Conservation (phyloP, 2,329 filamentous ascomycete species). For the Fusarium paranaense region DNA sequence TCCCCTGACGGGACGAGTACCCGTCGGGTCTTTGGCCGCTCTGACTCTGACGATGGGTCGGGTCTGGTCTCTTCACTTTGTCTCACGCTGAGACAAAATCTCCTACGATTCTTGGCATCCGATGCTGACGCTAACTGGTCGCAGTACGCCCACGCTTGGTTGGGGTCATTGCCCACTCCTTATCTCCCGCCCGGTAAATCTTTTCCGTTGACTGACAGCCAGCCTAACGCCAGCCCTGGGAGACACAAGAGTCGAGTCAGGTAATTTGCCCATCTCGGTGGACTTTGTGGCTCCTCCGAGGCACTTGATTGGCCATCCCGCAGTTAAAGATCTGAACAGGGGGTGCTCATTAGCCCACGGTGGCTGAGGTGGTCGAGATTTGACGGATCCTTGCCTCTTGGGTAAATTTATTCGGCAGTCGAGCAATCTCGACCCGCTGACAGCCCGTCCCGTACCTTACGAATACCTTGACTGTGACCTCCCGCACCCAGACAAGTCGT, state of each 20-base stretch:
- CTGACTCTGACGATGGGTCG: constrained; percentile 6
- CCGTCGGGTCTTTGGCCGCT: constrained; percentile 1
- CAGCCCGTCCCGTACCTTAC: neutral
- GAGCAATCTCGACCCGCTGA: neutral
- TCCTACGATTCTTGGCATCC: constrained; percentile 24
- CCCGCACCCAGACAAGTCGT: neutral
- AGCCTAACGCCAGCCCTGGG: constrained; percentile 3
- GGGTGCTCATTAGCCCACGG: neutral
- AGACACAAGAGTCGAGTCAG: neutral
- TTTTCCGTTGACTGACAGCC: constrained; percentile 21
- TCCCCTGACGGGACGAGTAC: neutral
- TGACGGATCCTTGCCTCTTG: neutral
- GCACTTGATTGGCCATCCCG: neutral
- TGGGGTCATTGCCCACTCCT: neutral
- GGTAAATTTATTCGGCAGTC: neutral
- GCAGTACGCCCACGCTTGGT: neutral
- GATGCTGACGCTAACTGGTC: constrained; percentile 21
- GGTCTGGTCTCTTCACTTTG: neutral
- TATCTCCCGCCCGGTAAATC: constrained; percentile 26
- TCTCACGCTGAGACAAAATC: constrained; percentile 14
- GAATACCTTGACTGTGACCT: neutral
- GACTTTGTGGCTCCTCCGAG: neutral
- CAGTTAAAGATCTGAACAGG: neutral
- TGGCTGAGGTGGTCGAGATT: neutral
- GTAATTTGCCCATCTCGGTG: neutral